Evolutionary conservation across 306 rosid species (phyloP), one percentile per base, ranked within the genome.

Genomic region (Morella rubra): DNA sequence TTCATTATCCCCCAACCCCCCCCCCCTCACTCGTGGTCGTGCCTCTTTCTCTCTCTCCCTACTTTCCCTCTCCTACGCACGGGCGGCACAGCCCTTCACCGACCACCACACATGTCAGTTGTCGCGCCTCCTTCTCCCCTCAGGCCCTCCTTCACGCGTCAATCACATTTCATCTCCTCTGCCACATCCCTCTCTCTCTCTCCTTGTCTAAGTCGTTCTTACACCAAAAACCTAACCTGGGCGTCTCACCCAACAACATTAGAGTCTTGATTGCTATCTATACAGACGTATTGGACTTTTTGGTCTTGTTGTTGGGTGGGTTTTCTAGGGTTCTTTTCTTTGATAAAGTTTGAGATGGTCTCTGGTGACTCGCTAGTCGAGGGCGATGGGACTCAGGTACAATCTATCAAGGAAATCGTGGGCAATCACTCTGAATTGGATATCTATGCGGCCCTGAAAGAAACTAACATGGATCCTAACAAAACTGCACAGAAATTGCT

Each of bases 401-500:
- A 96, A 86, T 91, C 99, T 45, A 85, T 96, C 78, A 92, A 89
- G 70, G 99, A 96, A 77, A 86, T 96, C 56, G 98, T 96, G 51
- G 90, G 98, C 15, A 73, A 87, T 73, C 93, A 91, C 83, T 96
- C 98, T 50, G 98, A 92, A 74, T 87, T 88, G 68, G 99, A 96
- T 88, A 96, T 96, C 65, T 96, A 96, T 81, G 86, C 73, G 32
- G 80, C 93, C 65, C 97, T 96, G n/a, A 91, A 85, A 81, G 99
- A 96, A 76, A 67, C 85, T 40, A 78, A 92, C 86, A 96, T 96
- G 99, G 99, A 96, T 85, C 99, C 99, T 82, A 91, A 96, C 69
- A 98, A 96, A 81, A 91, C 99, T n/a, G 51, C 96, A n/a, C 96
- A 92, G 91, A 92, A 89, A 85, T 88, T 96, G 92, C 98, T 96